Evolutionary conservation across 768 basidiomycete species (phyloP), one percentile per base, ranked within the genome.

Genomic region (Sarcodon aspratus): DNA sequence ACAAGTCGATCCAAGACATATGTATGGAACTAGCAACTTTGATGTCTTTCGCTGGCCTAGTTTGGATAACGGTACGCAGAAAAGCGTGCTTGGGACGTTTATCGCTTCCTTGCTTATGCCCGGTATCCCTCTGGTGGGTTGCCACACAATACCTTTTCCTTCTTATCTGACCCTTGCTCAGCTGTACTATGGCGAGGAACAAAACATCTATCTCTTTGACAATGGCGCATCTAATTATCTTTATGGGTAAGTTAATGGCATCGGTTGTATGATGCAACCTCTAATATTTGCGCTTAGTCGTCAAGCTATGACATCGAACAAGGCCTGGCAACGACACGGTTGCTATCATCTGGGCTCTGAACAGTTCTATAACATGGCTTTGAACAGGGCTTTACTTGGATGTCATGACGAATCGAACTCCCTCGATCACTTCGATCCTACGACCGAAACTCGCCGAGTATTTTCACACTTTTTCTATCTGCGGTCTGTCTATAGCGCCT

Each of bases 1-100:
- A 48, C 3, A 56, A 7, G 66, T 91, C 38, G 92, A 96, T 60
- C 92, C 92, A 3, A 72, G 75, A 52, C 93, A 96, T 66, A 80
- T 93, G 85, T 92, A 74, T 59, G 93, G 93, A 36, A 82, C 82
- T n/a, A 86, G 85, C 60, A 94, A 95, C 61, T 94, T 94, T 68
- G 93, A 95, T 70, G 78, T 96, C 9, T 96, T 85, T 73, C 76
- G 93, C 49, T 96, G 92, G 93, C 90, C 89, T 3, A 81, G 85
- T 65, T 62, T 96, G 57, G 78, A 84, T 57, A 87, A 90, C 57
- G 93, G 93, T 15, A 84, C 82, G 1, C 78, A 86, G 57, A 75
- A 75, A 56, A 82, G 84, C 50, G 82, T 75, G 11, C 63, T 94
- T 46, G 92, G 74, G 1, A 78, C 83, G 9, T 95, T 94, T 60